Evolutionary conservation across 257 asterid genomes (phyloP), one percentile per base, ranked within the genome.

Genomic region (Apocynum venetum): DNA sequence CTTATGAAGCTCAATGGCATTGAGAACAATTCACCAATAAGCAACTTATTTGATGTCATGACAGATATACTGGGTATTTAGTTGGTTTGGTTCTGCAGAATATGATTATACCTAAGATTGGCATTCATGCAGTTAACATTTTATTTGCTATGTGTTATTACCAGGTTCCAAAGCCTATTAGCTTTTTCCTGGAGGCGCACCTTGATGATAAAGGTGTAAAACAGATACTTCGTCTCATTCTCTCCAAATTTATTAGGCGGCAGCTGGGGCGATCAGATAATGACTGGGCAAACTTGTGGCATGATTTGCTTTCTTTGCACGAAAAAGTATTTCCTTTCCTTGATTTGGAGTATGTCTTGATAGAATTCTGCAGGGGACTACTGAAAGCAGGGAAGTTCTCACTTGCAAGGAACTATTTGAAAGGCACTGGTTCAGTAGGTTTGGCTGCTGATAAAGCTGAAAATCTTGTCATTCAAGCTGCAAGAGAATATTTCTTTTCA

Each of bases 201-300:
- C 78, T 80, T 47, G 97, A 96, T 76, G 97, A 85, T 77, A 96
- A 90, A 90, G 91, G 92, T 83, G 93, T 89, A 56, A 96, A 96
- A 83, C 98, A 96, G 90, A 85, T 90, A 61, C 85, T 96, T 78
- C 97, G 99, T 72, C 97, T 96, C 81, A 82, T 93, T 82, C 96
- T 93, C 76, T 96, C 99, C 73, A 96, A 96, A 85, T 93, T 93
- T 77, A 83, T 91, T 81, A 92, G 98, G 71, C 86, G 86, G 81
- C 98, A 96, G 82, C 93, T 93, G 74, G 89, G 90, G 60, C 91
- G 94, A 80, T 86, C 92, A 17, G 99, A 96, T 89, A 90, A 85
- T 84, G 99, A 96, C 77, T 96, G 99, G 99, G 90, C 97, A 80
- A 91, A 80, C 81, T 76, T 90, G 97, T 96, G 99, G 99, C 97